Evolutionary conservation across 805 yeast genomes (phyloP).

Genomic region (Scheffersomyces amazonensis): DNA sequence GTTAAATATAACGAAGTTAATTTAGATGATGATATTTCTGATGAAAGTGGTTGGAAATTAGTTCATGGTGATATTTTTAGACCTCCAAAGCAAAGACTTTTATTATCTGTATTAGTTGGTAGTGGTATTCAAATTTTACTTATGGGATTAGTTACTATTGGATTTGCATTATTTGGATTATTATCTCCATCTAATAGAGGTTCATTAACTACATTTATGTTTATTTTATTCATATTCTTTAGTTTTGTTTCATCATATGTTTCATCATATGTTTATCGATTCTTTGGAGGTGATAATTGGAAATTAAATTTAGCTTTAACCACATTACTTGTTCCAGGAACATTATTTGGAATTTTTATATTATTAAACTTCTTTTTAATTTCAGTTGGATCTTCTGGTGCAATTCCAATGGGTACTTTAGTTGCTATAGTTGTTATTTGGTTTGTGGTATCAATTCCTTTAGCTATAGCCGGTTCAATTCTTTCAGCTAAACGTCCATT

Average conservation of each 20-base stretch:
- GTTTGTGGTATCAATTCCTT: constrained; percentile 82
- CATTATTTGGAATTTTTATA: constrained; percentile 59
- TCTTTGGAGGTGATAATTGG: constrained; percentile 92
- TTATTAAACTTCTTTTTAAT: constrained; percentile 80
- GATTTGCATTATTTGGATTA: constrained; percentile 84
- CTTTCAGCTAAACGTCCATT: constrained; percentile 64
- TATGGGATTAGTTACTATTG: constrained; percentile 70
- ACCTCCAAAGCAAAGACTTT: constrained; percentile 66
- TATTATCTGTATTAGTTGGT: constrained; percentile 80
- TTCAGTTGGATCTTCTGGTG: constrained; percentile 81
- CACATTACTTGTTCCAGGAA: constrained; percentile 83
- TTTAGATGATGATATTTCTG: constrained; percentile 81
- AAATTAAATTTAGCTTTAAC: constrained; percentile 79
- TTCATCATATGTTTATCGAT: constrained; percentile 82
- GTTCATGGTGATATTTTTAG: constrained; percentile 95
- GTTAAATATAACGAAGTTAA: constrained; percentile 85
- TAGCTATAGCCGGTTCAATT: constrained; percentile 80
- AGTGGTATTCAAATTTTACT: constrained; percentile 82
- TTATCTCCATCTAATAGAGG: constrained; percentile 95
- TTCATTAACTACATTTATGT: constrained; percentile 84
- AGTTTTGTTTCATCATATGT: constrained; percentile 84
- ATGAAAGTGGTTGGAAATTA: constrained; percentile 96
- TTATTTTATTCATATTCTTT: constrained; percentile 74
- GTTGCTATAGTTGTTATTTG: constrained; percentile 76
- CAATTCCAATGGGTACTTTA: constrained; percentile 91